Conservation (phyloP, 306 rosid genomes). For the Inga oerstediana region DNA sequence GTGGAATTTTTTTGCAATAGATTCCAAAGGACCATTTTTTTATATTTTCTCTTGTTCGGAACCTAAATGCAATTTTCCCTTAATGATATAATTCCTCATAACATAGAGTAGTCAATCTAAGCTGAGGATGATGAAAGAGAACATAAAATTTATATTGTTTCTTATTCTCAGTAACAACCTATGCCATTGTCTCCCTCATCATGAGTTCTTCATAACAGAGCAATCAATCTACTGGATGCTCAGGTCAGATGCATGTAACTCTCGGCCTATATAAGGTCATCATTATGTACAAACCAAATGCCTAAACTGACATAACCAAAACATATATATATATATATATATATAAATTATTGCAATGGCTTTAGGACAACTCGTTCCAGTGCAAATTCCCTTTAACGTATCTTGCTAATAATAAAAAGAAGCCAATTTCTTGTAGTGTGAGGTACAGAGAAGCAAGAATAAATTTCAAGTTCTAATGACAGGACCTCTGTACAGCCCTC, state of each 20-base stretch:
- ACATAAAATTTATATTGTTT: not conserved
- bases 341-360: conserved; percentile 48
- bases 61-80: no score
- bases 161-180: conserved; percentile 6
- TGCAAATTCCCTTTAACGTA: conserved; percentile 43
- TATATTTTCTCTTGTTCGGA: no score
- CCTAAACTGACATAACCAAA: conserved; percentile 45
- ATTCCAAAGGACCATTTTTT: no score
- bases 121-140: not conserved
- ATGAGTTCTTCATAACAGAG: conserved; percentile 14
- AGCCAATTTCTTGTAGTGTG: conserved; percentile 42
- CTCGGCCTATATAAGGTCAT: conserved; percentile 37
- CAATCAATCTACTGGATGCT: conserved; percentile 38
- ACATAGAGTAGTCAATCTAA: not conserved
- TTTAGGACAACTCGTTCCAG: conserved; percentile 45
- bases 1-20: no score
- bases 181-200: conserved; percentile 14
- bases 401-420: conserved; percentile 40
- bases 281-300: conserved; percentile 70
- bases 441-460: conserved; percentile 38
- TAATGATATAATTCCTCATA: not conserved
- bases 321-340: not conserved
- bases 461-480: conserved; percentile 74
- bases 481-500: conserved; percentile 93
- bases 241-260: conserved; percentile 41